Conservation (phyloP, 2,329 filamentous ascomycete species). For the Aspergillus tanneri region DNA sequence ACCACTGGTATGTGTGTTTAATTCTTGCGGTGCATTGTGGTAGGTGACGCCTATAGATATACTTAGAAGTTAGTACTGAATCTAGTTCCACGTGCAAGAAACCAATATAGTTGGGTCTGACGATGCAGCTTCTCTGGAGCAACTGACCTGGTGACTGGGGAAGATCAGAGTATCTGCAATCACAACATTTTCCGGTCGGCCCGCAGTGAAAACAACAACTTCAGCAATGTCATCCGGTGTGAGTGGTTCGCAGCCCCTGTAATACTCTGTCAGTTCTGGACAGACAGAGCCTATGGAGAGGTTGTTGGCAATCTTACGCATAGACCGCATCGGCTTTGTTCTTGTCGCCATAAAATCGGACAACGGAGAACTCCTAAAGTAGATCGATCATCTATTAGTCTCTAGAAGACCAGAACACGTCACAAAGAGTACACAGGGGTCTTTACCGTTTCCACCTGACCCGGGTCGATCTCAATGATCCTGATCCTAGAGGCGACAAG, state of each 20-base stretch:
- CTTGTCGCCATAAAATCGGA: slow-evolving; percentile 86
- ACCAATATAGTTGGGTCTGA: too few relatives aligned
- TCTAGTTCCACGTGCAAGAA: too few relatives aligned
- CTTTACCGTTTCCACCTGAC: slow-evolving; percentile 83
- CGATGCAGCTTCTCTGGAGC: too few relatives aligned
- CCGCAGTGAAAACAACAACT: slow-evolving; percentile 80
- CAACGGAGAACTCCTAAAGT: slow-evolving; percentile 77
- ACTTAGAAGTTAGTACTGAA: slow-evolving; percentile 2
- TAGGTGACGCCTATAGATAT: slow-evolving; percentile 16
- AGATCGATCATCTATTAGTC: neutral
- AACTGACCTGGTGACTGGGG: slow-evolving; percentile 80
- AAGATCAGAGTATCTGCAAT: slow-evolving; percentile 84
- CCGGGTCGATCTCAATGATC: slow-evolving; percentile 85
- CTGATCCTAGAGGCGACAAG: slow-evolving; percentile 76
- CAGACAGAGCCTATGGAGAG: neutral
- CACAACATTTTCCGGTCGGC: slow-evolving; percentile 84
- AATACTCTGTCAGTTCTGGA: slow-evolving; percentile 5
- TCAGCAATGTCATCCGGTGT: slow-evolving; percentile 91
- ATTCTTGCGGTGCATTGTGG: slow-evolving; percentile 12
- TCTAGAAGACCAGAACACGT: neutral
- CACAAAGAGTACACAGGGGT: neutral
- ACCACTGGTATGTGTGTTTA: slow-evolving; percentile 1
- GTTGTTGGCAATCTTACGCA: too few relatives aligned
- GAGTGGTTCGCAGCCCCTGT: slow-evolving; percentile 72
- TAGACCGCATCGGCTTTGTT: slow-evolving; percentile 87